A percentile compares a stretch with the other conserved stretches of the same genome.
Conservation (phyloP, 1,139 yeast genomes). For the Scheffersomyces segobiensis region DNA sequence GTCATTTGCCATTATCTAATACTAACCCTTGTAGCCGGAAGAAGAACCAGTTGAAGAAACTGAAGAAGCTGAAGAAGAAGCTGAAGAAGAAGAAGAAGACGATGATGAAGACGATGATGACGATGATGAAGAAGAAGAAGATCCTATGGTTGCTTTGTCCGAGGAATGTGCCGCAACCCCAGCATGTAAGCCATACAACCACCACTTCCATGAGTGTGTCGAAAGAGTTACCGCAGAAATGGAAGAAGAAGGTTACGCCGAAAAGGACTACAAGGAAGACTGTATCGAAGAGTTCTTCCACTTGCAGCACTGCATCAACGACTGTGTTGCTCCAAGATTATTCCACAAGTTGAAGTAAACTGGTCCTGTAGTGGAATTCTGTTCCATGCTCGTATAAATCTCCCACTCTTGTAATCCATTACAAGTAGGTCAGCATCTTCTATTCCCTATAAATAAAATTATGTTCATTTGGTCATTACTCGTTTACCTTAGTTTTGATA, state of each 20-base stretch:
- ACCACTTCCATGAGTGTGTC: conserved; percentile 92
- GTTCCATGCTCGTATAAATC: neutral
- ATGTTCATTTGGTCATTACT: conserved; percentile 1
- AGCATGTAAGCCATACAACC: conserved; percentile 73
- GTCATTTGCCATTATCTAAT: neutral
- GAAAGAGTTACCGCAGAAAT: conserved; percentile 89
- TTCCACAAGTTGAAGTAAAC: conserved; percentile 79
- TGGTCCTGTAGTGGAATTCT: neutral
- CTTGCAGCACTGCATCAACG: conserved; percentile 89
- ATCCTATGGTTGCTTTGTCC: conserved; percentile 67
- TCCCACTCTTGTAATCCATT: neutral
- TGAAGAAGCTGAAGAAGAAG: conserved; percentile 50
- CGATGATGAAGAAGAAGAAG: conserved; percentile 72
- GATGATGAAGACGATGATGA: conserved; percentile 68
- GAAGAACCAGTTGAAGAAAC: conserved; percentile 30
- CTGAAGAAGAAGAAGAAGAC: conserved; percentile 59
- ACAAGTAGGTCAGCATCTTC: neutral
- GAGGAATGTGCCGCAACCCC: conserved; percentile 68
- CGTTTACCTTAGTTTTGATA: neutral
- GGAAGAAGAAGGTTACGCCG: conserved; percentile 81
- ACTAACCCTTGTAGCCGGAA: conserved; percentile 13
- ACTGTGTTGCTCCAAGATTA: conserved; percentile 89
- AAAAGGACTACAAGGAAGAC: conserved; percentile 86
- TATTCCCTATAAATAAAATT: neutral
- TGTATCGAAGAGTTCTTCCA: conserved; percentile 99